A percentile compares a stretch with the other conserved stretches of the same genome.
Evolutionary conservation across 768 basidiomycete genomes (phyloP).

Genomic region (Hypsizygus marmoreus): DNA sequence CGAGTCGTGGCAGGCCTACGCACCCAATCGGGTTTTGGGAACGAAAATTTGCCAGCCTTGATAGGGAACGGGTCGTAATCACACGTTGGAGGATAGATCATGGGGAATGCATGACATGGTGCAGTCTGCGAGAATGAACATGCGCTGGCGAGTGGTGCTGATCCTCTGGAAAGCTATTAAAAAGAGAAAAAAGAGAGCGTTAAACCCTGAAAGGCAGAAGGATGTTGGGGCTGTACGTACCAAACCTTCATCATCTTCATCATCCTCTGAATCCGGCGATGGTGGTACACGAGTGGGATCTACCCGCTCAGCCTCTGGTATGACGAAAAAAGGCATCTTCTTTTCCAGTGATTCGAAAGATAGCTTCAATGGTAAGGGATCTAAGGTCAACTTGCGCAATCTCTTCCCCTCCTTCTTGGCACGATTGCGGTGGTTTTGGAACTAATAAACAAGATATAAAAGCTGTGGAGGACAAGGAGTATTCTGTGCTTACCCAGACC

Average conservation of each 20-base stretch:
- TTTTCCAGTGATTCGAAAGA: constrained; percentile 22
- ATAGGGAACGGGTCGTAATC: constrained; percentile 15
- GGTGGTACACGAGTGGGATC: constrained; percentile 5
- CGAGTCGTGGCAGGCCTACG: constrained; percentile 22
- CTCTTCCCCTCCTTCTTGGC: constrained; percentile 31
- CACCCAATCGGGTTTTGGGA: constrained; percentile 32
- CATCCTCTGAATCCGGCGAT: constrained; percentile 1
- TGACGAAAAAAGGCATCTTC: constrained; percentile 26
- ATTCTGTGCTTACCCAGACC: constrained; percentile 46
- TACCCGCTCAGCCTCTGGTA: constrained; percentile 17
- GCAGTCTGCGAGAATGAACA: no score
- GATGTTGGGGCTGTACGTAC: no score
- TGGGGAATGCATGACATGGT: constrained; percentile 29
- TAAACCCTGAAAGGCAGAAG: no score
- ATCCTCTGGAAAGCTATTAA: neutral
- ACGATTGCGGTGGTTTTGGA: constrained; percentile 54
- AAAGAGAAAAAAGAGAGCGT: no score
- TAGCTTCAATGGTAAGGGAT: constrained; percentile 21
- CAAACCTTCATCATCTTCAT: constrained; percentile 5
- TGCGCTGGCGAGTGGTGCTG: neutral
- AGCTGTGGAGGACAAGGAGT: neutral
- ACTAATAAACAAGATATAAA: constrained; percentile 30
- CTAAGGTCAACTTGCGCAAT: constrained; percentile 19
- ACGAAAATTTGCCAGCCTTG: constrained; percentile 14
- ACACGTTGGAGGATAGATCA: constrained; percentile 12